phyloP scores from a whole-genome alignment of 2,329 filamentous ascomycete species.

The Fonsecaea pedrosoi region DNA sequence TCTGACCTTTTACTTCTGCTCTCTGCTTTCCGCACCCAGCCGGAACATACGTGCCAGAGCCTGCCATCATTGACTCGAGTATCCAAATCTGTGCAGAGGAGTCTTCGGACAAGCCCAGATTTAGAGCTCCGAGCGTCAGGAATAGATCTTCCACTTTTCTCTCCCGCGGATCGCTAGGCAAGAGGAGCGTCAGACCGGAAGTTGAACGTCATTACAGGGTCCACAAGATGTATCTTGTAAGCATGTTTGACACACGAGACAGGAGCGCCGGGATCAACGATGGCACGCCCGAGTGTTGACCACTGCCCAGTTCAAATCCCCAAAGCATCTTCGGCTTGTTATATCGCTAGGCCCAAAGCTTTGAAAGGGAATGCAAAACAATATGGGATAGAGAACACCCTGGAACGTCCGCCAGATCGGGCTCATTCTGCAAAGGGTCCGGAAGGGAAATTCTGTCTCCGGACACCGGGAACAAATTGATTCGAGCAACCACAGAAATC shows the following conservation, averaged over 20 bases:
- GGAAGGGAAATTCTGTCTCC: background rate
- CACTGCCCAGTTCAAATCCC: background rate
- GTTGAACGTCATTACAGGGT: constrained; percentile 3
- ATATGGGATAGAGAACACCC: background rate
- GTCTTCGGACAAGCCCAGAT: background rate
- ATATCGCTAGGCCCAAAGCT: background rate
- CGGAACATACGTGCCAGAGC: background rate
- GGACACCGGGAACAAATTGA: constrained; percentile 9
- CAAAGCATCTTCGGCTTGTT: background rate
- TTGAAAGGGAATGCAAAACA: background rate
- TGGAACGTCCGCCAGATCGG: background rate
- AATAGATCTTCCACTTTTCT: background rate
- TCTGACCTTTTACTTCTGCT: constrained; percentile 1
- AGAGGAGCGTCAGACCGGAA: background rate
- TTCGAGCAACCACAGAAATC: constrained; percentile 6
- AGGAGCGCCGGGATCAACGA: background rate
- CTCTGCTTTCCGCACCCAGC: constrained; percentile 4
- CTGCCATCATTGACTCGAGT: constrained; percentile 4
- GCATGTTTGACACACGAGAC: background rate
- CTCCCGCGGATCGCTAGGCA: constrained; percentile 1
- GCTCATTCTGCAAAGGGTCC: background rate
- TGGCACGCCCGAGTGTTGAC: background rate
- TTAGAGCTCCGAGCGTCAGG: background rate
- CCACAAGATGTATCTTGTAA: constrained; percentile 4
- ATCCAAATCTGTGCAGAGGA: background rate